Evolutionary conservation across 805 yeast genomes (phyloP).

Genomic region (Ogataea paraovalis): DNA sequence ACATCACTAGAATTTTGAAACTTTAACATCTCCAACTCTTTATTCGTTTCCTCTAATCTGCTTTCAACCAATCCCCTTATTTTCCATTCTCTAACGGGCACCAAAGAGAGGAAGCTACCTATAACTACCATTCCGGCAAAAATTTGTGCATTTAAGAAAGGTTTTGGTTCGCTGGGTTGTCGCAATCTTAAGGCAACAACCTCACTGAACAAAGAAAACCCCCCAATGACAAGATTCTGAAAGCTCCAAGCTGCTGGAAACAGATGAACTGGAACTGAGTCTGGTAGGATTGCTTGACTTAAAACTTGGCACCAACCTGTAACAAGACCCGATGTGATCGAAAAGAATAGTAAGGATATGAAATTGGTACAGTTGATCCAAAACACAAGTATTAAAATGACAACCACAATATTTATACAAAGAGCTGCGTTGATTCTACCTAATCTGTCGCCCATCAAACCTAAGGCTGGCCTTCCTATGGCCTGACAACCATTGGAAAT

Average conservation of each 20-base stretch:
- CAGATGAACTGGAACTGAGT: conserved; percentile 22
- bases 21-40: neutral
- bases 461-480: conserved; percentile 48
- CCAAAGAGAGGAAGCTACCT: conserved; percentile 36
- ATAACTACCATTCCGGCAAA: conserved; percentile 53
- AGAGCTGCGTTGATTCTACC: conserved; percentile 46
- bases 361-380: conserved; percentile 37
- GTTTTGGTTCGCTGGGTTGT: conserved; percentile 24
- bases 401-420: conserved; percentile 30
- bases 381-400: conserved; percentile 38
- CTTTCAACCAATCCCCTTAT: conserved; percentile 35
- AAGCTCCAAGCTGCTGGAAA: conserved; percentile 30
- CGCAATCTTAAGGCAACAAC: conserved; percentile 28
- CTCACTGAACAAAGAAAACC: conserved; percentile 28
- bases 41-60: conserved; percentile 12
- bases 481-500: conserved; percentile 43
- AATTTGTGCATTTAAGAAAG: conserved; percentile 57
- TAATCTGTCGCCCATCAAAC: conserved; percentile 38
- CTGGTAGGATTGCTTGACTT: conserved; percentile 28
- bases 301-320: conserved; percentile 41
- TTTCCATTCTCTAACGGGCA: conserved; percentile 50
- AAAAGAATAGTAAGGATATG: conserved; percentile 32
- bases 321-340: conserved; percentile 39
- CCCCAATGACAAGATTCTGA: conserved; percentile 24
- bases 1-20: neutral